phyloP scores from a whole-genome alignment of 306 rosid genomes.

The Quercus parvula region DNA sequence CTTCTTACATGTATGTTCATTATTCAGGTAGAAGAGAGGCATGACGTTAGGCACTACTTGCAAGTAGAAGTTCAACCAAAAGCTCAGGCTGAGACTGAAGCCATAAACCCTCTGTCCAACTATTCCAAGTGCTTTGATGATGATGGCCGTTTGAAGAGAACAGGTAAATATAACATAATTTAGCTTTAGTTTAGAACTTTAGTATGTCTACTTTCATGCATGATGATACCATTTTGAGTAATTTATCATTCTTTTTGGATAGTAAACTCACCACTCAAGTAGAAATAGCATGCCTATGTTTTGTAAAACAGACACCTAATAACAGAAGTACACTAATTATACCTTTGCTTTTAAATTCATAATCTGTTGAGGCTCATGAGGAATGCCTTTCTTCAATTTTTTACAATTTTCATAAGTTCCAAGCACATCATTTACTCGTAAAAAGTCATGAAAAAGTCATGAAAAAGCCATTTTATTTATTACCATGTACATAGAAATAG shows the following conservation, averaged over 20 bases:
- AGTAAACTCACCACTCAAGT: not conserved
- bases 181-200: not conserved
- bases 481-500: not conserved
- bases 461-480: not conserved
- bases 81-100: constrained; percentile 30
- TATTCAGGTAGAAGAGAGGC: constrained; percentile 60
- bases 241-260: not conserved
- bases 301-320: no score
- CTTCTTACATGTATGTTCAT: not conserved
- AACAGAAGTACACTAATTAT: not conserved
- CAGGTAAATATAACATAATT: constrained; percentile 28
- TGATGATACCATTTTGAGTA: not conserved
- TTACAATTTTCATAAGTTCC: not conserved
- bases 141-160: constrained; percentile 79
- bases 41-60: constrained; percentile 53
- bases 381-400: not conserved
- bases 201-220: not conserved
- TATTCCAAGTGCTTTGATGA: constrained; percentile 68
- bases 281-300: not conserved
- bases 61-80: constrained; percentile 62
- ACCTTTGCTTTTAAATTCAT: not conserved
- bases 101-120: constrained; percentile 41
- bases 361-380: not conserved
- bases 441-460: not conserved
- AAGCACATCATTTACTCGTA: not conserved